These are phyloP conservation scores for Lumnitzera racemosa DNA, from an alignment of 345 rosid genomes.

Conservation along the genomic window DNA sequence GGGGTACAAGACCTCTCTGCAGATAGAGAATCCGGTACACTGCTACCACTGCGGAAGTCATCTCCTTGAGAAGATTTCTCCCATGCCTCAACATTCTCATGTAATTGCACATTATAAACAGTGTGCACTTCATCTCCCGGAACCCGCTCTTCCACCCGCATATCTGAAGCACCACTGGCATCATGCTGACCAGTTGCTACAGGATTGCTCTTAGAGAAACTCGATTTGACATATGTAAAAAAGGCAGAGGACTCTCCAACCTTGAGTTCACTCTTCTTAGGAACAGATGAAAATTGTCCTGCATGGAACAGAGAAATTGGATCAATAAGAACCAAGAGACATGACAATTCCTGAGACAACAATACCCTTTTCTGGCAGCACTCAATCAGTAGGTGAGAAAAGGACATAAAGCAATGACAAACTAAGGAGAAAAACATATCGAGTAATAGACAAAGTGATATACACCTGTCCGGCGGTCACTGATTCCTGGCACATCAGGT, in stretches of 20 bases:
- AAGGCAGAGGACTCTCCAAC: slow-evolving; percentile 94
- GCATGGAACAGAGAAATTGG: slow-evolving; percentile 10
- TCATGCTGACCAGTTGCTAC: slow-evolving; percentile 15
- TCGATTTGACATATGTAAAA: slow-evolving; percentile 80
- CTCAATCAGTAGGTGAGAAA: background rate
- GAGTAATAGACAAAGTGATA: background rate
- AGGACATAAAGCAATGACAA: background rate
- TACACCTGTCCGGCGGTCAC: slow-evolving; percentile 63
- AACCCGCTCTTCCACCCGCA: slow-evolving; percentile 28
- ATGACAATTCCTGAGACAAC: background rate
- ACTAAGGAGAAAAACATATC: background rate
- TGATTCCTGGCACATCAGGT: slow-evolving; percentile 51
- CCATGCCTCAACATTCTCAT: slow-evolving; percentile 42
- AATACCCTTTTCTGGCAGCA: background rate
- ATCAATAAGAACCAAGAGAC: slow-evolving; percentile 1
- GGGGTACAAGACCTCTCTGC: slow-evolving; percentile 58
- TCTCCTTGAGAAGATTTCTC: slow-evolving; percentile 50
- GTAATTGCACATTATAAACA: slow-evolving; percentile 25
- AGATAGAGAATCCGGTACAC: slow-evolving; percentile 44
- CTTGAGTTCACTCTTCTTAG: slow-evolving; percentile 70
- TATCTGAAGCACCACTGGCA: slow-evolving; percentile 17
- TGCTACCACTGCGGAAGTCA: slow-evolving; percentile 46
- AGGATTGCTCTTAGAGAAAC: slow-evolving; percentile 25
- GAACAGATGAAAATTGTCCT: slow-evolving; percentile 62
- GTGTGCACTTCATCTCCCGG: slow-evolving; percentile 21